phyloP scores from a whole-genome alignment of 306 rosid genomes.

The Boehmeria nivea region DNA sequence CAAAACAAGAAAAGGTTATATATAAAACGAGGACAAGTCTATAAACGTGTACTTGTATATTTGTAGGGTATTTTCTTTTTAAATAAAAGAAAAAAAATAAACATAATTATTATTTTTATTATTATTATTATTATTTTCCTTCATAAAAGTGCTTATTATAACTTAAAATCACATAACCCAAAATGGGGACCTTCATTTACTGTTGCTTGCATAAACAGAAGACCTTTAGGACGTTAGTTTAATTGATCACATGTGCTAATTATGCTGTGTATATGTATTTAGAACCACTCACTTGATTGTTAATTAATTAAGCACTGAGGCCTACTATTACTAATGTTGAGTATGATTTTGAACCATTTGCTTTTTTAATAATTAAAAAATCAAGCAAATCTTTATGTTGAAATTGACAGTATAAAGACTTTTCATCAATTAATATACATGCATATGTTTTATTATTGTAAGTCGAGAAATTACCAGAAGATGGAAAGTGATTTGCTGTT shows the following conservation, averaged over 20 bases:
- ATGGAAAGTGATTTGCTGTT: not conserved
- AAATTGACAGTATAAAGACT: not conserved
- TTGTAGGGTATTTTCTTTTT: too few relatives aligned
- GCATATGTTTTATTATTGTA: not conserved
- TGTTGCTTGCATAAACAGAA: conserved; percentile 18
- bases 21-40: conserved; percentile 19
- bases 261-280: not conserved
- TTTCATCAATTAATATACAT: not conserved
- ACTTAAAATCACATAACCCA: conserved; percentile 15
- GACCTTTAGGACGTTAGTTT: conserved; percentile 17
- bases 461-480: not conserved
- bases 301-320: conserved; percentile 12
- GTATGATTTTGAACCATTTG: conserved; percentile 1
- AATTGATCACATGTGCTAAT: conserved; percentile 18
- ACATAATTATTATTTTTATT: too few relatives aligned
- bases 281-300: not conserved
- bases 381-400: not conserved
- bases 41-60: conserved; percentile 21
- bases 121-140: too few relatives aligned
- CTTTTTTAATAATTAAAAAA: not conserved
- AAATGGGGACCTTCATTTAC: conserved; percentile 8
- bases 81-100: too few relatives aligned
- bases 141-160: not conserved
- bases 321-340: conserved; percentile 18
- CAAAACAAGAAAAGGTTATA: not conserved